Percentiles rank a stretch among this genome's conserved stretches.
Evolutionary conservation across 495 filamentous ascomycete species (phyloP).

Genomic region (Elaphomyces granulatus): DNA sequence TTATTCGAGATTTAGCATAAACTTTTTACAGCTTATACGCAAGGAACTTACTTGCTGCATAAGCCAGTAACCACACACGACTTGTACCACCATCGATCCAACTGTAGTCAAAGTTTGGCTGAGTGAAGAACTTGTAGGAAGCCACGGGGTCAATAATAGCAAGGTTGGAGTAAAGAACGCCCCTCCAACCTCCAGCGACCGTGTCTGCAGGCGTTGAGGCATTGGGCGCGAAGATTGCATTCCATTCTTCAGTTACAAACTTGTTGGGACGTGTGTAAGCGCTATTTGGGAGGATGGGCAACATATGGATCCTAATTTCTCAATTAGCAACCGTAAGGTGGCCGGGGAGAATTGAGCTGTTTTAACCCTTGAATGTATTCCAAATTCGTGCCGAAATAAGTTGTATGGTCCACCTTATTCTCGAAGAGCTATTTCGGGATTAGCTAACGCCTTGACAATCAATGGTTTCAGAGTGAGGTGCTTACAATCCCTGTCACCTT

Average conservation of each 20-base stretch:
- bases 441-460: constrained; percentile 6
- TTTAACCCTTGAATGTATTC: constrained; percentile 83
- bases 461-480: constrained; percentile 1
- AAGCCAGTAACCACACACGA: constrained; percentile 80
- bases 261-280: constrained; percentile 47
- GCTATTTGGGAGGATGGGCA: constrained; percentile 64
- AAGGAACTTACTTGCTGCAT: constrained; percentile 50
- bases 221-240: constrained; percentile 48
- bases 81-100: constrained; percentile 81
- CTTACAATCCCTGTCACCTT: constrained; percentile 73
- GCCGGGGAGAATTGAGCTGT: too few species aligned
- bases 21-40: too few species aligned
- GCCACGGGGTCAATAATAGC: constrained; percentile 59
- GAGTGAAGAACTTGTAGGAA: constrained; percentile 61
- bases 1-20: too few species aligned
- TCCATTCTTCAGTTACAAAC: constrained; percentile 82
- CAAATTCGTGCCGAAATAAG: constrained; percentile 70
- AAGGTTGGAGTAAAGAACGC: constrained; percentile 70
- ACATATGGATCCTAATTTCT: constrained; percentile 68
- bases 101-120: constrained; percentile 45
- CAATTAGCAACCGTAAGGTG: constrained; percentile 4
- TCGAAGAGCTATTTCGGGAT: constrained; percentile 55
- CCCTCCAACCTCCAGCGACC: constrained; percentile 66
- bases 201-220: constrained; percentile 36
- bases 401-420: constrained; percentile 91